These are phyloP conservation scores for Fusarium avenaceum DNA, from an alignment of 2,329 filamentous ascomycete genomes.

Conservation along the genomic window DNA sequence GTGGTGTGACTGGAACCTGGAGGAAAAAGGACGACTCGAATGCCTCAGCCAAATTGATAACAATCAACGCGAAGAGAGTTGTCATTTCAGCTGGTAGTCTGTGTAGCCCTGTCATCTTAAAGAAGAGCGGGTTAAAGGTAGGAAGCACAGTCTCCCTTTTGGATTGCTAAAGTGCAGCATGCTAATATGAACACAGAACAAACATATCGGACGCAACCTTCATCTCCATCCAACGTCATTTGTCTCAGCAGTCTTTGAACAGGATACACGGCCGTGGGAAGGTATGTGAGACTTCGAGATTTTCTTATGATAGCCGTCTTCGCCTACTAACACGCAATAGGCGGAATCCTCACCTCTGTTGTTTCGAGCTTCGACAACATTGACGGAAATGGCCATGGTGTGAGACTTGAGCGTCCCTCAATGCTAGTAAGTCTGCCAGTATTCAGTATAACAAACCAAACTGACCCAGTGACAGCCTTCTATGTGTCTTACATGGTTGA, in stretches of 20 bases:
- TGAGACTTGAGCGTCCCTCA: neutral
- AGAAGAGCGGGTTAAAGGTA: conserved; percentile 4
- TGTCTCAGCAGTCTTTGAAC: neutral
- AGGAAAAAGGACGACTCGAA: neutral
- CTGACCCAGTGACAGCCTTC: neutral
- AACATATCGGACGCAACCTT: conserved; percentile 7
- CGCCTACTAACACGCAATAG: neutral
- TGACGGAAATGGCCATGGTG: neutral
- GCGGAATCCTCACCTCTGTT: neutral
- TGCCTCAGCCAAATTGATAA: neutral
- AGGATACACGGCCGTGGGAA: conserved; percentile 12
- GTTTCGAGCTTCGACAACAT: conserved; percentile 4
- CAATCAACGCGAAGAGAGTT: neutral
- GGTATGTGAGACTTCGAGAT: neutral
- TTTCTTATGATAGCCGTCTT: accelerated
- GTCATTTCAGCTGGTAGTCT: neutral
- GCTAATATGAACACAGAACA: neutral
- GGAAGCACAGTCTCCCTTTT: too few species aligned
- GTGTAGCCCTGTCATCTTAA: neutral
- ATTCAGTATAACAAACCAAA: accelerated
- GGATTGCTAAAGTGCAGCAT: too few species aligned
- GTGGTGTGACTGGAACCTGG: neutral
- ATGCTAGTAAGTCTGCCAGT: neutral
- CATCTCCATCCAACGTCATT: conserved; percentile 10
- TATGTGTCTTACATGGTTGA: neutral